Percentiles rank a stretch among this genome's conserved stretches.
Conservation (phyloP, 805 yeast species). For the Suhomyces canberraensis region DNA sequence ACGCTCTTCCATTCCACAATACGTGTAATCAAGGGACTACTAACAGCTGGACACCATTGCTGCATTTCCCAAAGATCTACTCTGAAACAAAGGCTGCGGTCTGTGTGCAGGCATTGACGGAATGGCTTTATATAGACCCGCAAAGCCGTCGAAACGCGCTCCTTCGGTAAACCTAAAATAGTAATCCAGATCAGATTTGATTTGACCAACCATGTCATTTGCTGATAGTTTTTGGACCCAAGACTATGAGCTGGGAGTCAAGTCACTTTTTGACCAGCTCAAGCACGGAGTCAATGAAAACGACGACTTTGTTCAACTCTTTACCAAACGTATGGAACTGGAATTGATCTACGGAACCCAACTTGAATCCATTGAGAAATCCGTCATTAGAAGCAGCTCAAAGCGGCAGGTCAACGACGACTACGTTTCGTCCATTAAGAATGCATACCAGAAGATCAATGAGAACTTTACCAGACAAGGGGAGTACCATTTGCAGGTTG, state of each 20-base stretch:
- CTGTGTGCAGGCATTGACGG: constrained; percentile 5
- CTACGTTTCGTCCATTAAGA: constrained; percentile 61
- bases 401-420: constrained; percentile 44
- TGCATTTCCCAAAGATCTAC: no score
- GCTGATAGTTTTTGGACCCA: constrained; percentile 76
- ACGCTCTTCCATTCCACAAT: no score
- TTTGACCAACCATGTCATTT: no score
- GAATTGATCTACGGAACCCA: constrained; percentile 64
- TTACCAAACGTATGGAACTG: constrained; percentile 67
- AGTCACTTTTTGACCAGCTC: constrained; percentile 49
- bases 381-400: constrained; percentile 41
- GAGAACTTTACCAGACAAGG: constrained; percentile 59
- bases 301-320: constrained; percentile 61
- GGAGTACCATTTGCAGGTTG: constrained; percentile 54
- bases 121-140: not conserved
- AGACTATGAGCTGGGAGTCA: constrained; percentile 56
- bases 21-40: no score
- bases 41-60: no score
- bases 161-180: not conserved
- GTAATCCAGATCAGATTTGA: not conserved
- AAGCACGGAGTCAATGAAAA: constrained; percentile 68
- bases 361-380: constrained; percentile 41
- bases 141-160: constrained; percentile 1
- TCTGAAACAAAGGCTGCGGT: no score
- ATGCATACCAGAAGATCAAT: constrained; percentile 57